Percentiles rank a stretch among this genome's conserved stretches.
phyloP scores from a whole-genome alignment of 352 stramenopile species.

The Thalassiosira allenii region DNA sequence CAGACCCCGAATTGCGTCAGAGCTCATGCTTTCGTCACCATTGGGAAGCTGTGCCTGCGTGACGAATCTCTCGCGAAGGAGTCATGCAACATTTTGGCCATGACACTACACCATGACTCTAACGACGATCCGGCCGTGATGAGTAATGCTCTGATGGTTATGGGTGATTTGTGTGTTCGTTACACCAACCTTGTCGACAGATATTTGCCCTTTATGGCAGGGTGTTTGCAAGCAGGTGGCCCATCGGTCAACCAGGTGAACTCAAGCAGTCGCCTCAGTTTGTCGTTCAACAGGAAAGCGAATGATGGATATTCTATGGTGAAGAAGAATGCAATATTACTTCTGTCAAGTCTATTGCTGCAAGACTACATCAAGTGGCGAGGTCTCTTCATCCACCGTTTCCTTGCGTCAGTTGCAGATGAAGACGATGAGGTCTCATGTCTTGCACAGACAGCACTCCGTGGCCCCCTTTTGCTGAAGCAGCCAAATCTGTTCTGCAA shows the following conservation, averaged over 20 bases:
- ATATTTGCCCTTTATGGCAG: conserved; percentile 95
- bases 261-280: conserved; percentile 33
- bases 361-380: conserved; percentile 99
- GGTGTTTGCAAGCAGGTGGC: conserved; percentile 88
- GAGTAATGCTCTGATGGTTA: conserved; percentile 96
- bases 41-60: conserved; percentile 96
- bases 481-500: conserved; percentile 94
- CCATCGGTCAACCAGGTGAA: conserved; percentile 24
- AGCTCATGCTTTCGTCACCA: conserved; percentile 92
- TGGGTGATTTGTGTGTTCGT: conserved; percentile 95
- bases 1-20: conserved; percentile 87
- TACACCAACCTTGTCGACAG: conserved; percentile 96
- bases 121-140: conserved; percentile 89
- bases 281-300: conserved; percentile 11
- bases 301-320: conserved; percentile 71
- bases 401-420: conserved; percentile 94
- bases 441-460: conserved; percentile 93
- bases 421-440: conserved; percentile 92
- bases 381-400: conserved; percentile 94
- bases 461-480: conserved; percentile 91
- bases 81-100: conserved; percentile 94
- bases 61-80: conserved; percentile 93
- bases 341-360: conserved; percentile 95
- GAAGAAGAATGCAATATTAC: conserved; percentile 93
- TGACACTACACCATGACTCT: conserved; percentile 88